Evolutionary conservation across 2,329 filamentous ascomycete genomes (phyloP), one percentile per base, ranked within the genome.

Genomic region (Alternaria dauci): DNA sequence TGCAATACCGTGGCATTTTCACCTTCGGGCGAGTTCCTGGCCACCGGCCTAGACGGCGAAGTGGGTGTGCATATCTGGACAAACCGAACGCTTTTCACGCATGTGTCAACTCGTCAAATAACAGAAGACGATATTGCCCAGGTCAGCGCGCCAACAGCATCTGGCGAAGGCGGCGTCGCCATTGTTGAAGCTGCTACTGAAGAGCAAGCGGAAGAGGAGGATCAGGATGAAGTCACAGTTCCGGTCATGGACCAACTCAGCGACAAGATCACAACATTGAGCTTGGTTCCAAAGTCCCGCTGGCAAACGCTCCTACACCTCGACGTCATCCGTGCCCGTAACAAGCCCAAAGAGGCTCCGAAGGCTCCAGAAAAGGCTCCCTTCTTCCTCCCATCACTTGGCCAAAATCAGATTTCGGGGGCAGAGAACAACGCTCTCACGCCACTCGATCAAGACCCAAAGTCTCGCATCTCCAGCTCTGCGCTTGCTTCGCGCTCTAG

Each of bases 291-390:
- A 11, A 93, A 91, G 77, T 93, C 91, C 63, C 88, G 91, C 71
- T 99, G 95, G 95, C 94, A 98, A 79, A 97, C 93, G 1, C 84
- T 99, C 14, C 84, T 99, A 28, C 92, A 99, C 77, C 85, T 99
- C 2, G 95, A 99, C 74, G 82, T 93, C 26, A 97, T 99, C 76
- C 79, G 94, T 81, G 88, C 93, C 79, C 91, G 95, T 62, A 99
- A 99, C 80, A 96, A 95, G 79, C 95, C 96, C 0, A 94, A 89
- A 67, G 93, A 97, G 78, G 88, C 94, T 0, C 94, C 94, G 16
- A 97, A 97, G 80, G 87, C 89, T 7, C 95, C 95, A 0, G 92
- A 97, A 76, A 96, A 96, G 74, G 94, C 94, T 0, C 96, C 95
- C 0, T 98, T 98, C 84, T 98, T 98, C 83, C 84, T 98, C 4